These are phyloP conservation scores for Friedmanniomyces endolithicus DNA, from an alignment of 495 filamentous ascomycete species.

Conservation along the genomic window DNA sequence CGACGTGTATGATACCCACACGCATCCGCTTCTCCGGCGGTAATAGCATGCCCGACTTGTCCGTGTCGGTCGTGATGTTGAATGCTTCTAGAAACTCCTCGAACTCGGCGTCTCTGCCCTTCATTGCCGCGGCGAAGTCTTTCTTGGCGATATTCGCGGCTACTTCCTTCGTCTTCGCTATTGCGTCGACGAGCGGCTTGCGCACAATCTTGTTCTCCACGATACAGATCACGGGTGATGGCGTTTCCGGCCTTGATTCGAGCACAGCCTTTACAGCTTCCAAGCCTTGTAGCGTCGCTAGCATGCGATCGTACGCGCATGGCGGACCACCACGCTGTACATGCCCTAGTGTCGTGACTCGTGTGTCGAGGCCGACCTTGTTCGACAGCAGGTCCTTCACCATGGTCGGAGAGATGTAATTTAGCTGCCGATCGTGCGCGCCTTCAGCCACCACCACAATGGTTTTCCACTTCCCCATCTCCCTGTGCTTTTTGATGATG, in stretches of 20 bases:
- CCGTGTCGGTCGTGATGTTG: slow-evolving; percentile 68
- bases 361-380: slow-evolving; percentile 70
- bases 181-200: slow-evolving; percentile 78
- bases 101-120: slow-evolving; percentile 82
- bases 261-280: slow-evolving; percentile 96
- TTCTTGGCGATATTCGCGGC: slow-evolving; percentile 67
- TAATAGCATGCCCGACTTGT: slow-evolving; percentile 49
- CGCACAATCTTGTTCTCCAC: slow-evolving; percentile 96
- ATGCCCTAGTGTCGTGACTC: slow-evolving; percentile 90
- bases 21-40: slow-evolving; percentile 75
- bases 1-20: slow-evolving; percentile 92
- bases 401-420: slow-evolving; percentile 64
- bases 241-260: slow-evolving; percentile 73
- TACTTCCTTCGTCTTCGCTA: slow-evolving; percentile 70
- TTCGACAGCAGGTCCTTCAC: slow-evolving; percentile 82
- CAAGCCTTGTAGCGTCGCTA: slow-evolving; percentile 86
- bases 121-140: slow-evolving; percentile 77
- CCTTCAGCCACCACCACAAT: slow-evolving; percentile 98
- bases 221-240: slow-evolving; percentile 89
- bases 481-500: slow-evolving; percentile 78
- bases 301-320: slow-evolving; percentile 87
- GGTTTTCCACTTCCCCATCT: slow-evolving; percentile 86
- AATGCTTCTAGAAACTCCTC: slow-evolving; percentile 83
- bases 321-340: slow-evolving; percentile 88
- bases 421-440: slow-evolving; percentile 72